Evolutionary conservation across 768 basidiomycete species (phyloP).

Genomic region (Boletellus ananas): DNA sequence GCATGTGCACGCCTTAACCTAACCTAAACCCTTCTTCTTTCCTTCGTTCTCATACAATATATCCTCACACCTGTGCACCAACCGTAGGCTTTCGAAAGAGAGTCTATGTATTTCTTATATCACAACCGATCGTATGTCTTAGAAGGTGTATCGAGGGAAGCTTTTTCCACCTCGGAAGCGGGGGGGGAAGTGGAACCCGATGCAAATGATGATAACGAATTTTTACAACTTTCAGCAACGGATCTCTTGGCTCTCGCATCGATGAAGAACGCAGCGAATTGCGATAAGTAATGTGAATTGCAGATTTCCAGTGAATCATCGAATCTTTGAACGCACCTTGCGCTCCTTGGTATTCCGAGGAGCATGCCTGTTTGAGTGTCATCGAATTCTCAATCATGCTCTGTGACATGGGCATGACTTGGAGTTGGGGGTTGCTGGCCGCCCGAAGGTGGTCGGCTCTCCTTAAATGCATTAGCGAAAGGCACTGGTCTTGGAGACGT

Average conservation of each 20-base stretch:
- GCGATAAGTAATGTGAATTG: constrained; percentile 83
- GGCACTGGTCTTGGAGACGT: background rate
- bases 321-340: constrained; percentile 83
- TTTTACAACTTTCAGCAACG: constrained; percentile 50
- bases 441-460: background rate
- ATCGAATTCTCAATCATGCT: constrained; percentile 49
- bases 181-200: background rate
- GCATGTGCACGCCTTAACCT: constrained; percentile 7
- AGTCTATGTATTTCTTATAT: constrained; percentile 2
- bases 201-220: constrained; percentile 4
- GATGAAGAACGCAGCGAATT: constrained; percentile 80
- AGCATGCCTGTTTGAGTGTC: constrained; percentile 78
- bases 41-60: background rate
- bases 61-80: constrained; percentile 6
- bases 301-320: constrained; percentile 55
- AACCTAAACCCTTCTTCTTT: background rate
- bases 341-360: constrained; percentile 70
- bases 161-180: too few relatives aligned
- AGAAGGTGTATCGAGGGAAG: too few relatives aligned
- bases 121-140: constrained; percentile 28
- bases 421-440: constrained; percentile 13
- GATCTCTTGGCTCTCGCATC: constrained; percentile 78
- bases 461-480: constrained; percentile 13
- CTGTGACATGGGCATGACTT: constrained; percentile 17
- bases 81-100: constrained; percentile 5